Evolutionary conservation across 306 rosid genomes (phyloP).

Genomic region (Fagus sylvatica): DNA sequence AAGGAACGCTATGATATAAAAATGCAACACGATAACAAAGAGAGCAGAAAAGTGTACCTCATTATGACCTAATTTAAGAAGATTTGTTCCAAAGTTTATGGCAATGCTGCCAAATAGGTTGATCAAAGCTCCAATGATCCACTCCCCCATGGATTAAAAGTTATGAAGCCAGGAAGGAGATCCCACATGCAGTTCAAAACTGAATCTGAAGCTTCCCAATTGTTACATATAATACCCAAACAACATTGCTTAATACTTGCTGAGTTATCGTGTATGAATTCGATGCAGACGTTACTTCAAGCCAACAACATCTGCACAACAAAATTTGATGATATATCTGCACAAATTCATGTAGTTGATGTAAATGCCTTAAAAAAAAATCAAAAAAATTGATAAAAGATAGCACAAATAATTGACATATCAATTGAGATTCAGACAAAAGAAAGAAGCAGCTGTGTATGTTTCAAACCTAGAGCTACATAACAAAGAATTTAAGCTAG

Average conservation of each 20-base stretch:
- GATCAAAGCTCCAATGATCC: conserved; percentile 97
- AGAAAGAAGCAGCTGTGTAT: neutral
- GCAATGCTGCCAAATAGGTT: conserved; percentile 96
- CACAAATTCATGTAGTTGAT: neutral
- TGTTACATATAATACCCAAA: neutral
- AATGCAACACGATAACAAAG: neutral
- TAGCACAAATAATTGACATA: neutral
- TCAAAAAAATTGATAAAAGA: neutral
- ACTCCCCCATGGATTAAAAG: conserved; percentile 83
- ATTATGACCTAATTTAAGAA: conserved; percentile 92
- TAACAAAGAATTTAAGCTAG: no score
- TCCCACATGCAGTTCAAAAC: conserved; percentile 50
- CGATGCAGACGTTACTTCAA: conserved; percentile 7
- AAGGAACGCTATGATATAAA: neutral
- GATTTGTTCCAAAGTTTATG: conserved; percentile 95
- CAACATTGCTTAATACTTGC: conserved; percentile 1
- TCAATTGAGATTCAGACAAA: neutral
- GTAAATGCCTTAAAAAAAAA: neutral
- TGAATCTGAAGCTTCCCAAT: conserved; percentile 28
- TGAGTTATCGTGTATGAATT: conserved; percentile 21
- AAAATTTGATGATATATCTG: neutral
- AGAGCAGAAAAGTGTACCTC: conserved; percentile 52
- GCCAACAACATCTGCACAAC: neutral
- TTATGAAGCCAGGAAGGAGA: conserved; percentile 36
- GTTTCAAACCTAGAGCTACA: neutral